Evolutionary conservation across 2,329 filamentous ascomycete species (phyloP).

Genomic region (Ophiosphaerella narmari): DNA sequence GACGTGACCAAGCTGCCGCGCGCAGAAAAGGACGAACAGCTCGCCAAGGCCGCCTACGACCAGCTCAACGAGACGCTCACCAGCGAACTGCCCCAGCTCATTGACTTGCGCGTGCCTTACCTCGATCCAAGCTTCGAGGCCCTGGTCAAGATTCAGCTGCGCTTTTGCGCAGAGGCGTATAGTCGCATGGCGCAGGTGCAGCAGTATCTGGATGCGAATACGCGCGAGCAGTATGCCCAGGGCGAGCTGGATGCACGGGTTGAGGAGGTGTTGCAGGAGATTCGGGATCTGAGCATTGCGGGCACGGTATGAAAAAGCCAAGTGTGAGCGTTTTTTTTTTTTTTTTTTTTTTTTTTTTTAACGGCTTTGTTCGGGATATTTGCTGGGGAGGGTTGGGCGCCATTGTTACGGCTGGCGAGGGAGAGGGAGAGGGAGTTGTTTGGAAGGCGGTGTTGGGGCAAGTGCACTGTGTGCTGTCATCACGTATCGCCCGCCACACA

Average conservation of each 20-base stretch:
- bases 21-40: constrained; percentile 93
- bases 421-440: neutral
- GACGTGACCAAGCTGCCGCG: constrained; percentile 95
- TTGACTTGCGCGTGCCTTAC: constrained; percentile 95
- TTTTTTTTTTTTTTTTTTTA: too few relatives aligned
- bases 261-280: constrained; percentile 95
- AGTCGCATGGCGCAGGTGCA: constrained; percentile 98
- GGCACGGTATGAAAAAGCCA: constrained; percentile 58
- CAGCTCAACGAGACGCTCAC: constrained; percentile 96
- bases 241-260: constrained; percentile 90
- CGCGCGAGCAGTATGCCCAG: constrained; percentile 91
- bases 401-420: too few relatives aligned
- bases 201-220: constrained; percentile 95
- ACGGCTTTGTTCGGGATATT: neutral
- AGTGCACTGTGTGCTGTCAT: too few relatives aligned
- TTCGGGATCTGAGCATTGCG: constrained; percentile 91
- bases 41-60: constrained; percentile 92
- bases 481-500: too few relatives aligned
- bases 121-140: constrained; percentile 97
- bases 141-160: constrained; percentile 95
- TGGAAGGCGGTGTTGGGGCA: neutral
- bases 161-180: constrained; percentile 98
- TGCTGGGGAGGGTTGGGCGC: neutral
- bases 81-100: constrained; percentile 89
- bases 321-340: neutral